phyloP scores from a whole-genome alignment of 2,329 filamentous ascomycete species.

The Cordyceps javanica region DNA sequence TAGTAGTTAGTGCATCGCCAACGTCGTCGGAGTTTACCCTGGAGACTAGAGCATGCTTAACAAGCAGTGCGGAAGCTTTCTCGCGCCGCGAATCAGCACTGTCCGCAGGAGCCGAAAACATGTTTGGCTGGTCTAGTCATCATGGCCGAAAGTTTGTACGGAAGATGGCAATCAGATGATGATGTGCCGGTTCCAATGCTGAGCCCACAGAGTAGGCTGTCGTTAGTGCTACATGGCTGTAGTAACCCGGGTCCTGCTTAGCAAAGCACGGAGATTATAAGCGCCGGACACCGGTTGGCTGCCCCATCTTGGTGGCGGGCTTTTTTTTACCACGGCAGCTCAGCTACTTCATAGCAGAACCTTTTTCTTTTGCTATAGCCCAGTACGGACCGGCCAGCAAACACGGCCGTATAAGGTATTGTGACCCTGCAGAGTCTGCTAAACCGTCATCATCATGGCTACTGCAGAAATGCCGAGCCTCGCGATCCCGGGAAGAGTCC shows the following conservation, averaged over 20 bases:
- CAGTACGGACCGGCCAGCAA: neutral
- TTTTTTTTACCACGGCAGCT: slow-evolving; percentile 5
- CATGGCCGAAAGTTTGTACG: neutral
- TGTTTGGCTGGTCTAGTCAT: neutral
- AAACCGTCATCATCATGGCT: slow-evolving; percentile 22
- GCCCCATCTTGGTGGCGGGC: slow-evolving; percentile 5
- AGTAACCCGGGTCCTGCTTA: too few relatives aligned
- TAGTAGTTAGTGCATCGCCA: neutral
- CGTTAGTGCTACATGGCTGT: too few relatives aligned
- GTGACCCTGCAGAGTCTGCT: neutral
- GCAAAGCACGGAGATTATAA: slow-evolving; percentile 9
- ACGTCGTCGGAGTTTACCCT: neutral
- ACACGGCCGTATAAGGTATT: neutral
- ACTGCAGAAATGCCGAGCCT: slow-evolving; percentile 40
- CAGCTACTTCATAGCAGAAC: too few relatives aligned
- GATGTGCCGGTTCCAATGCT: too few relatives aligned
- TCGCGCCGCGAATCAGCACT: neutral
- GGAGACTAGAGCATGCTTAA: neutral
- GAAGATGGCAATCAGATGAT: neutral
- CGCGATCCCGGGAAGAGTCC: slow-evolving; percentile 74
- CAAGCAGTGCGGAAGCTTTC: neutral
- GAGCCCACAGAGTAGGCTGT: too few relatives aligned
- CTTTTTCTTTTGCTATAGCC: neutral
- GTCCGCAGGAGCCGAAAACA: neutral
- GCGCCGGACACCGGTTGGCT: neutral